Conservation (phyloP, 2,329 filamentous ascomycete species). For the Chaetomium olivaceum region DNA sequence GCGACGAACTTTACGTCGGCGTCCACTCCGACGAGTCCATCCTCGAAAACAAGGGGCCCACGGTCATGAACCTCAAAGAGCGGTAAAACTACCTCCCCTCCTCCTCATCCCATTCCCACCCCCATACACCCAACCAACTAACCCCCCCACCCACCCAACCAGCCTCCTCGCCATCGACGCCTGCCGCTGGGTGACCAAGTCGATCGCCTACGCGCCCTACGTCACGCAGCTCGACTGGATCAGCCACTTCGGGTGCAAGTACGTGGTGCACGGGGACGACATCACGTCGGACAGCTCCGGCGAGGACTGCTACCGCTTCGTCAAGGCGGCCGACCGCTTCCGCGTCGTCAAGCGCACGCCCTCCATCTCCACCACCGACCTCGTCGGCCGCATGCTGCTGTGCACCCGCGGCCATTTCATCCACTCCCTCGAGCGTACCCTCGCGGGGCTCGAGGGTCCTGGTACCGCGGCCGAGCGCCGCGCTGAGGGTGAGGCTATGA, state of each 20-base stretch:
- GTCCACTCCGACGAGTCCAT: constrained; percentile 96
- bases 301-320: constrained; percentile 96
- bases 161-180: constrained; percentile 88
- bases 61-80: constrained; percentile 92
- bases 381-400: constrained; percentile 96
- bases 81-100: constrained; percentile 53
- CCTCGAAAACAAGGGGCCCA: constrained; percentile 94
- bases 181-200: constrained; percentile 89
- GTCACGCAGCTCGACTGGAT: constrained; percentile 95
- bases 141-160: constrained; percentile 27
- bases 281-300: constrained; percentile 93
- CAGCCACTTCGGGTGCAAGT: constrained; percentile 89
- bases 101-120: constrained; percentile 34
- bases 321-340: constrained; percentile 91
- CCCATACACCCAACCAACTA: neutral
- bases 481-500: constrained; percentile 66
- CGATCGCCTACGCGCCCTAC: constrained; percentile 84
- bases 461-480: constrained; percentile 67
- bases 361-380: constrained; percentile 93
- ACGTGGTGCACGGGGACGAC: constrained; percentile 95
- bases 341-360: constrained; percentile 96
- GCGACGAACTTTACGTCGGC: constrained; percentile 84
- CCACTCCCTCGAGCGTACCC: constrained; percentile 67
- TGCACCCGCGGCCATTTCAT: constrained; percentile 96
- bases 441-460: constrained; percentile 71